phyloP scores from a whole-genome alignment of 2,329 filamentous ascomycete genomes.

The Colletotrichum graminicola region DNA sequence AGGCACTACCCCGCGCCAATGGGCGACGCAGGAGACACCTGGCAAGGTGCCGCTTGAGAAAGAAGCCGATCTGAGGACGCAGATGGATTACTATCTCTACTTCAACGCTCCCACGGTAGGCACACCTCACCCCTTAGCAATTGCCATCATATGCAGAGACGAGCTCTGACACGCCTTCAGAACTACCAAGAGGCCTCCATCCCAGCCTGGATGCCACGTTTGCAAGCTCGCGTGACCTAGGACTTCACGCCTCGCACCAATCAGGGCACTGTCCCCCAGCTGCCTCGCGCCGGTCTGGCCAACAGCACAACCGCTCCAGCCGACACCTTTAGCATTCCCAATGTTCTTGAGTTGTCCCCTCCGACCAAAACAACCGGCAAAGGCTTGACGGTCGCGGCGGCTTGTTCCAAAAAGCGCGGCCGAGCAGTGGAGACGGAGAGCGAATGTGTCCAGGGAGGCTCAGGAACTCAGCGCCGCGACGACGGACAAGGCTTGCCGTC shows the following conservation, averaged over 20 bases:
- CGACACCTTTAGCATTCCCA: background rate
- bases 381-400: background rate
- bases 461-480: background rate
- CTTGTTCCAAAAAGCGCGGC: background rate
- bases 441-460: background rate
- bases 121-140: background rate
- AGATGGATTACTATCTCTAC: background rate
- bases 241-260: background rate
- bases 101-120: background rate
- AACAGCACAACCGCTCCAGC: background rate
- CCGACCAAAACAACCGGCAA: background rate
- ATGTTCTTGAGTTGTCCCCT: no score
- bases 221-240: background rate
- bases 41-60: background rate
- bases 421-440: background rate
- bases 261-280: background rate
- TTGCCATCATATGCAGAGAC: background rate
- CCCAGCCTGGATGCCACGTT: no score
- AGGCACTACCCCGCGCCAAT: background rate
- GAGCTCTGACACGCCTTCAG: background rate
- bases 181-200: background rate
- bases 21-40: background rate
- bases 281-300: background rate
- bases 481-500: background rate
- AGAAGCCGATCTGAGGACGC: background rate